phyloP scores from a whole-genome alignment of 2,329 filamentous ascomycete genomes.

The Canariomyces notabilis region DNA sequence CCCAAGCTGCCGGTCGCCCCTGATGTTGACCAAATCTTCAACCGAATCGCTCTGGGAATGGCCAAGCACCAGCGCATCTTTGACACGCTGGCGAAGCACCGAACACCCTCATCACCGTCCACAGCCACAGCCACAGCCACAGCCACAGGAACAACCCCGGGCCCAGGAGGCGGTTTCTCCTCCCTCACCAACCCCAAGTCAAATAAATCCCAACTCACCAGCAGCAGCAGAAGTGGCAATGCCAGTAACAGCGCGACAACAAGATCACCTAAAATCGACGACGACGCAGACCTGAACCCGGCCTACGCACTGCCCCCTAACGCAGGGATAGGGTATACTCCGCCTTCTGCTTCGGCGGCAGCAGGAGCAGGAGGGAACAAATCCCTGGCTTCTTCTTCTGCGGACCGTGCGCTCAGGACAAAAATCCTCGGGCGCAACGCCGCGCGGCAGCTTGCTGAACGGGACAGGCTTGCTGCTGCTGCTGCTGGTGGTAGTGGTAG shows the following conservation, averaged over 20 bases:
- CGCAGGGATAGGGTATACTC: slow-evolving; percentile 40
- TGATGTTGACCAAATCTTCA: slow-evolving; percentile 36
- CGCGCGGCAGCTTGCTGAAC: slow-evolving; percentile 30
- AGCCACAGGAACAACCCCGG: not conserved
- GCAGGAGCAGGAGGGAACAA: slow-evolving; percentile 20
- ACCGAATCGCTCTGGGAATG: slow-evolving; percentile 39
- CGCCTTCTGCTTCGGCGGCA: not conserved
- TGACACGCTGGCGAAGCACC: slow-evolving; percentile 24
- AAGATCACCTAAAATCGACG: slow-evolving; percentile 22
- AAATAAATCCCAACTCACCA: not conserved
- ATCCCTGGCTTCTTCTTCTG: too few relatives aligned
- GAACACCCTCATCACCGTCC: slow-evolving; percentile 10
- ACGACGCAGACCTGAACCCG: slow-evolving; percentile 24
- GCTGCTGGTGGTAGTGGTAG: too few relatives aligned
- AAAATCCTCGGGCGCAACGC: slow-evolving; percentile 20
- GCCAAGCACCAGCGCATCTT: slow-evolving; percentile 34
- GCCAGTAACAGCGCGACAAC: not conserved
- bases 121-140: slow-evolving; percentile 6
- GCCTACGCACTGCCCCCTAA: slow-evolving; percentile 26
- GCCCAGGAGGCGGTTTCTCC: slow-evolving; percentile 6
- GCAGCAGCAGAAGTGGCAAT: not conserved
- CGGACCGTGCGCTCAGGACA: slow-evolving; percentile 21
- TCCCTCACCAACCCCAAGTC: slow-evolving; percentile 3
- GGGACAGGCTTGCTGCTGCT: too few relatives aligned
- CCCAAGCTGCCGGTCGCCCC: slow-evolving; percentile 16